Base-by-base conservation (phyloP, 208 protist genomes). In the Tritrichomonas foetus region DNA sequence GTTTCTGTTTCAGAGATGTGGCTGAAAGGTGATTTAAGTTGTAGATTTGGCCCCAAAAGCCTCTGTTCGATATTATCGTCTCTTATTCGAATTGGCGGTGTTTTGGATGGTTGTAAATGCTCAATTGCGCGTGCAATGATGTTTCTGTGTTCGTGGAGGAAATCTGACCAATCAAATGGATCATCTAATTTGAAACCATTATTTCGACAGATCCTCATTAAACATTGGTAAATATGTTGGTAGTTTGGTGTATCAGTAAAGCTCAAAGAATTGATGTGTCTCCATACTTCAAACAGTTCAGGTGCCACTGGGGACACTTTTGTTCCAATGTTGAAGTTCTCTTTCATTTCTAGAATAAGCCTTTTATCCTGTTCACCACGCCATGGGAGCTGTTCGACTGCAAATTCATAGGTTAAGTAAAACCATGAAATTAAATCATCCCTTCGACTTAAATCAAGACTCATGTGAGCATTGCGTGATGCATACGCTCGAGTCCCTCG, bases 341-440 rank as follows among this genome's bases (percentile, higher is more conserved):
- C 78, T 89, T 89, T 89, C 41, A 89, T 89, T 39, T 61, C 14
- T 16, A 53, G 47, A 5, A 49, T 55, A n/a, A 44, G 14, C 53
- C 3, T 0, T 1, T 57, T 89, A 16, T 89, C 47, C 22, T 36
- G 0, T 3, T 20, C 25, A n/a, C 47, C 41, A 22, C 47, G 25
- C 78, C 78, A 89, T 33, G 78, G 78, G 57, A 89, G 78, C 13
- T 5, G 16, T 36, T 33, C 47, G 13, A 49, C 33, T 27, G 57
- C 25, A 61, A 89, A 89, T 50, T 89, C 78, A 36, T 89, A 89
- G 27, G 41, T 36, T 9, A 49, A n/a, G 39, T 89, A 89, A 49
- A 89, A 89, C 78, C 78, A 89, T 14, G 41, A 53, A 50, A 89
- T 89, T 20, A 89, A 16, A 36, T 89, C 78, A 57, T 89, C 78